These are phyloP conservation scores for Mortierella sp. DNA, from an alignment of 371 early-diverging fungal genomes.

Conservation along the genomic window DNA sequence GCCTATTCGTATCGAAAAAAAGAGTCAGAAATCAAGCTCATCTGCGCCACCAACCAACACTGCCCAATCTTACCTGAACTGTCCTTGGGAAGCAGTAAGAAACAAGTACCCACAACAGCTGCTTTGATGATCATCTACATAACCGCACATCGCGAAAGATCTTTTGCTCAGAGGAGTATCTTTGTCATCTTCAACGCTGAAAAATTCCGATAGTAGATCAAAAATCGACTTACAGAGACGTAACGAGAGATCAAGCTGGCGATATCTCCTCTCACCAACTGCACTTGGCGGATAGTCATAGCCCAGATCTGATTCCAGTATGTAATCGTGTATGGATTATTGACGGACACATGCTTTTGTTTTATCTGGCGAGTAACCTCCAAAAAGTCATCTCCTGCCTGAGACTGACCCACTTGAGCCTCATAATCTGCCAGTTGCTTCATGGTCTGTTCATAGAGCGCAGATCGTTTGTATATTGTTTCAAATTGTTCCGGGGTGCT, in stretches of 20 bases:
- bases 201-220: neutral
- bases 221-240: slow-evolving; percentile 55
- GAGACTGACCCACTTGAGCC: slow-evolving; percentile 29
- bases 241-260: slow-evolving; percentile 65
- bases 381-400: slow-evolving; percentile 59
- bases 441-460: slow-evolving; percentile 53
- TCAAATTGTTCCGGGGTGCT: slow-evolving; percentile 60
- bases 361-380: slow-evolving; percentile 64
- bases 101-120: slow-evolving; percentile 76
- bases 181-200: too few species aligned
- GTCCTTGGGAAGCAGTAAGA: slow-evolving; percentile 62
- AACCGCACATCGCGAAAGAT: too few species aligned
- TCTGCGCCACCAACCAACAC: too few species aligned
- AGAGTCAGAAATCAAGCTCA: too few species aligned
- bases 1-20: slow-evolving; percentile 54
- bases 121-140: slow-evolving; percentile 64
- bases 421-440: slow-evolving; percentile 58
- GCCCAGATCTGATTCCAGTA: slow-evolving; percentile 69
- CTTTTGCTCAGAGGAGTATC: neutral
- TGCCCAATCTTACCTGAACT: too few species aligned
- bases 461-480: slow-evolving; percentile 54
- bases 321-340: slow-evolving; percentile 69
- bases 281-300: slow-evolving; percentile 69
- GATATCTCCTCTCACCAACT: slow-evolving; percentile 63
- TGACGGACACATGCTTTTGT: slow-evolving; percentile 63